Evolutionary conservation across 352 stramenopile genomes (phyloP).

Genomic region (Pythium sukuiense): DNA sequence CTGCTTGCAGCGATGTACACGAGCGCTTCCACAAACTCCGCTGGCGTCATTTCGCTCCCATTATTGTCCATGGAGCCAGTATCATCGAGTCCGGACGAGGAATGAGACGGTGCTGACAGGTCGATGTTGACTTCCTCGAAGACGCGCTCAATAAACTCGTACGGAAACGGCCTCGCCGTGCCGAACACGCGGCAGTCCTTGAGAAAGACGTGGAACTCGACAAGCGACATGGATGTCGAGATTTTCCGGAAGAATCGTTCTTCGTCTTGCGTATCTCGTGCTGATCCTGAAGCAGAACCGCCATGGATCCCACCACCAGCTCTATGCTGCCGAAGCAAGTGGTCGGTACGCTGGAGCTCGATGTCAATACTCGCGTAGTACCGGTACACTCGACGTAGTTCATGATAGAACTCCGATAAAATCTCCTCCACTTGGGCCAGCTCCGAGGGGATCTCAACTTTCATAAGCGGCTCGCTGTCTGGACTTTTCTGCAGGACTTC

Average conservation of each 20-base stretch:
- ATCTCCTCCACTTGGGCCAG: slow-evolving; percentile 38
- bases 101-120: slow-evolving; percentile 5
- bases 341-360: slow-evolving; percentile 23
- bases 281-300: not conserved
- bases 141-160: slow-evolving; percentile 51
- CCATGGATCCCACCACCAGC: not conserved
- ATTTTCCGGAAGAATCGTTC: slow-evolving; percentile 69
- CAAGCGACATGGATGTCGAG: slow-evolving; percentile 58
- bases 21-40: slow-evolving; percentile 68
- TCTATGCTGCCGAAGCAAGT: slow-evolving; percentile 26
- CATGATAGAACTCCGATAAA: slow-evolving; percentile 43
- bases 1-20: slow-evolving; percentile 52
- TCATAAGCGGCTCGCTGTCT: not conserved
- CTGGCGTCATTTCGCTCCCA: slow-evolving; percentile 55
- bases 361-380: slow-evolving; percentile 59
- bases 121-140: slow-evolving; percentile 56
- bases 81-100: slow-evolving; percentile 6
- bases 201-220: slow-evolving; percentile 63
- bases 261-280: slow-evolving; percentile 35
- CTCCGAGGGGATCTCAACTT: slow-evolving; percentile 3
- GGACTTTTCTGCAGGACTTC: slow-evolving; percentile 15
- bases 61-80: slow-evolving; percentile 14
- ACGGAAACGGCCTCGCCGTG: slow-evolving; percentile 46
- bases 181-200: slow-evolving; percentile 73
- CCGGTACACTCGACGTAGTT: slow-evolving; percentile 49